These are phyloP conservation scores for Larix kaempferi DNA, from an alignment of 75 land plant genomes.

Conservation along the genomic window DNA sequence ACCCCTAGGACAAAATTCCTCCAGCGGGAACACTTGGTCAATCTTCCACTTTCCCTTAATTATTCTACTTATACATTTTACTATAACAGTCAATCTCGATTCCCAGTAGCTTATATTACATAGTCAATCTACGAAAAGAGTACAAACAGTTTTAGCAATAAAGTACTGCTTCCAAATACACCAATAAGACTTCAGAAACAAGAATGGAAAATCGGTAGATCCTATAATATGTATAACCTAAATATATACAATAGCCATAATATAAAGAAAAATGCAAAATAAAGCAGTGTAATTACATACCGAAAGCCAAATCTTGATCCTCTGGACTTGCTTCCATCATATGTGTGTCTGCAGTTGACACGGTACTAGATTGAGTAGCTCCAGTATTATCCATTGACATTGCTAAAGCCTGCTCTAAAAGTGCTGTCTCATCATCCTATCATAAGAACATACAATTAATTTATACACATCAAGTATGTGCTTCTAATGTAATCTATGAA, in stretches of 20 bases:
- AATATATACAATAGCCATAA: background rate
- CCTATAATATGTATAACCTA: background rate
- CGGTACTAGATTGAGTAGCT: constrained; percentile 22
- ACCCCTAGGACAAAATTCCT: too few species aligned
- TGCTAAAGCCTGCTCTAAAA: constrained; percentile 45
- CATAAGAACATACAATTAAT: background rate
- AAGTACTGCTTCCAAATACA: background rate
- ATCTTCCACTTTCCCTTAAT: too few species aligned
- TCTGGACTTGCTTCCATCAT: constrained; percentile 80
- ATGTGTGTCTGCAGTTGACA: constrained; percentile 41
- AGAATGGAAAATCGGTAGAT: background rate
- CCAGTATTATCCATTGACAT: constrained; percentile 87
- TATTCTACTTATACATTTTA: too few species aligned
- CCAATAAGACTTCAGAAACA: background rate
- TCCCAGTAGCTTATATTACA: too few species aligned
- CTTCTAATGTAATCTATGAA: background rate
- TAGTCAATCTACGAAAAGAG: too few species aligned
- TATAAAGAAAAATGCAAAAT: background rate
- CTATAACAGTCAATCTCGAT: too few species aligned
- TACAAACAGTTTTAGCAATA: background rate
- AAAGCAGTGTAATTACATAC: constrained; percentile 26
- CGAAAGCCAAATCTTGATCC: constrained; percentile 82
- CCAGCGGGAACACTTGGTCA: too few species aligned
- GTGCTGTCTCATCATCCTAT: constrained; percentile 49
- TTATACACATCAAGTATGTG: background rate